These are phyloP conservation scores for Raphanus raphanistrum DNA, from an alignment of 345 rosid genomes.

Conservation along the genomic window DNA sequence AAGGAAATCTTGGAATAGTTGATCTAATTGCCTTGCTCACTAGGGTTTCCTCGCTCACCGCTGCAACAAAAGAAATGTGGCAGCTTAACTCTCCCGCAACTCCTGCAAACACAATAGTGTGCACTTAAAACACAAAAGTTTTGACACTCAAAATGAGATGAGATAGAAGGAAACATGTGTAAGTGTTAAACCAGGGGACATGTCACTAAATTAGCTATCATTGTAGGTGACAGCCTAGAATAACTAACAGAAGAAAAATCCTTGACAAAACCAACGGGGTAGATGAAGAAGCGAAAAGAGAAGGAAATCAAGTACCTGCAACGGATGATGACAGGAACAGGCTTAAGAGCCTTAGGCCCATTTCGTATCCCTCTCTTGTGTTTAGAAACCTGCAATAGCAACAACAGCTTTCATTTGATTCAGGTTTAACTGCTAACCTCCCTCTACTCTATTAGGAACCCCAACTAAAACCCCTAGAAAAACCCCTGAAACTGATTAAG, in stretches of 20 bases:
- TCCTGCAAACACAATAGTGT: conserved; percentile 47
- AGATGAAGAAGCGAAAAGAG: neutral
- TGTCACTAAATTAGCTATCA: neutral
- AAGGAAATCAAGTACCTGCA: conserved; percentile 60
- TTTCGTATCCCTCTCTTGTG: conserved; percentile 70
- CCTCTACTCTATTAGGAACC: too few relatives aligned
- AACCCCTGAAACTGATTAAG: neutral
- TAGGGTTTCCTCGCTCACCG: conserved; percentile 54
- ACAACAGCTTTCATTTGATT: conserved; percentile 7
- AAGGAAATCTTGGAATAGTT: conserved; percentile 18
- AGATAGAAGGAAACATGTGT: conserved; percentile 2
- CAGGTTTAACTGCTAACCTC: neutral
- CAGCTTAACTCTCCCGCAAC: conserved; percentile 84
- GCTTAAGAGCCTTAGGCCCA: conserved; percentile 89
- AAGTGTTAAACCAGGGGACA: neutral
- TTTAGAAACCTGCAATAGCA: conserved; percentile 52
- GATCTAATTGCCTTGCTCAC: conserved; percentile 28
- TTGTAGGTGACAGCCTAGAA: neutral
- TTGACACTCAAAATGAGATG: neutral
- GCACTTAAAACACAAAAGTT: conserved; percentile 15
- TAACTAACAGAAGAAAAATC: neutral
- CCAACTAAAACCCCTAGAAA: neutral
- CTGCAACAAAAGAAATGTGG: conserved; percentile 97
- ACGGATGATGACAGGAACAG: conserved; percentile 76
- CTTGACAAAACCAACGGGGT: neutral